phyloP scores from a whole-genome alignment of 306 rosid genomes.

The Citrullus colocynthis region DNA sequence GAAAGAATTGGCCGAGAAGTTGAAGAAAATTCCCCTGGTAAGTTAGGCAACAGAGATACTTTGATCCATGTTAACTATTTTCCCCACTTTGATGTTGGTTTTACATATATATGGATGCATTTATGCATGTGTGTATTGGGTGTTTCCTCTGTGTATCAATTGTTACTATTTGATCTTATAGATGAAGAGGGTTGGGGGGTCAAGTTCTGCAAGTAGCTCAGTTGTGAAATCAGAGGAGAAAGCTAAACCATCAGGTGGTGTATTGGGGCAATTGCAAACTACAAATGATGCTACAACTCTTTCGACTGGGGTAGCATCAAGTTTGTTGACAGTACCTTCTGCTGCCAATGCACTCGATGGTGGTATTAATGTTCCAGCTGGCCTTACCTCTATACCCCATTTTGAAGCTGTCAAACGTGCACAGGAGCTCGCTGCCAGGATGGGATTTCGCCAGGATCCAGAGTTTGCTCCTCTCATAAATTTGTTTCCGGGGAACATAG shows the following conservation, averaged over 20 bases:
- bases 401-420: conserved; percentile 88
- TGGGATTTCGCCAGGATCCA: conserved; percentile 96
- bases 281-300: conserved; percentile 20
- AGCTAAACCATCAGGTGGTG: conserved; percentile 22
- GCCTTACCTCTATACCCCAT: conserved; percentile 32
- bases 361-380: conserved; percentile 23
- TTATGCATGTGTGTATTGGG: background rate
- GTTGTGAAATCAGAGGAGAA: conserved; percentile 31
- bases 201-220: conserved; percentile 30
- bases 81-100: background rate
- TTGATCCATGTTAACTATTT: background rate
- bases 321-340: conserved; percentile 29
- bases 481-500: conserved; percentile 74
- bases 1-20: conserved; percentile 62
- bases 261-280: background rate
- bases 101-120: background rate
- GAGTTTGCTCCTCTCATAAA: conserved; percentile 86
- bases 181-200: conserved; percentile 49
- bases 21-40: conserved; percentile 70
- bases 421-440: conserved; percentile 81
- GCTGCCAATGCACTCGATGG: conserved; percentile 15
- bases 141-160: conserved; percentile 5
- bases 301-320: conserved; percentile 23
- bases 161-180: conserved; percentile 23
- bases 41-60: background rate